A percentile compares a stretch with the other conserved stretches of the same genome.
phyloP scores from a whole-genome alignment of 371 early-diverging fungal species.

The Mucor circinelloides region DNA sequence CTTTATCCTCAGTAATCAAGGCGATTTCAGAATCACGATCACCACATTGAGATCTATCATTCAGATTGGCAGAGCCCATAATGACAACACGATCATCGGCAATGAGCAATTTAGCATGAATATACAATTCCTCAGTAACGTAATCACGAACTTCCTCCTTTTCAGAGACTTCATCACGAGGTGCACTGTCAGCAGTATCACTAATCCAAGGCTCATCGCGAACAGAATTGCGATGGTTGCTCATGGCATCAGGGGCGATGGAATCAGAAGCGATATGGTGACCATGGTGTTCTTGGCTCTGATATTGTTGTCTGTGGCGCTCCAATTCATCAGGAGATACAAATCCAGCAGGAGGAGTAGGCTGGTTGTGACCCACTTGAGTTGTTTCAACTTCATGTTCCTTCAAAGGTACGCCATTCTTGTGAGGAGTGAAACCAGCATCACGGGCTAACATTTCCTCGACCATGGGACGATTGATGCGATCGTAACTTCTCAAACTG shows the following conservation, averaged over 20 bases:
- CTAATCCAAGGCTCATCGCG: slow-evolving; percentile 27
- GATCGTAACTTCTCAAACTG: slow-evolving; percentile 70
- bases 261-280: slow-evolving; percentile 18
- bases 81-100: slow-evolving; percentile 84
- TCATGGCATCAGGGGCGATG: slow-evolving; percentile 27
- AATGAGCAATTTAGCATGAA: slow-evolving; percentile 92
- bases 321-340: slow-evolving; percentile 21
- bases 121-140: slow-evolving; percentile 87
- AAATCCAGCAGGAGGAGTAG: slow-evolving; percentile 23
- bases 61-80: slow-evolving; percentile 92
- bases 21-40: slow-evolving; percentile 92
- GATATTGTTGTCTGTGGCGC: slow-evolving; percentile 9
- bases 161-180: slow-evolving; percentile 23
- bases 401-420: slow-evolving; percentile 2
- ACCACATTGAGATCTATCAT: slow-evolving; percentile 90
- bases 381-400: slow-evolving; percentile 20
- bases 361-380: slow-evolving; percentile 5
- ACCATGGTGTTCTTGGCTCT: not conserved
- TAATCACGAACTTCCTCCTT: slow-evolving; percentile 45
- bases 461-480: slow-evolving; percentile 38
- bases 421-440: slow-evolving; percentile 35
- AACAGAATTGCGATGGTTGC: slow-evolving; percentile 25
- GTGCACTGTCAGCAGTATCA: slow-evolving; percentile 10
- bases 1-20: slow-evolving; percentile 75
- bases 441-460: slow-evolving; percentile 45